Base-by-base conservation (phyloP, 352 stramenopile species). In the Pythium volutum region DNA sequence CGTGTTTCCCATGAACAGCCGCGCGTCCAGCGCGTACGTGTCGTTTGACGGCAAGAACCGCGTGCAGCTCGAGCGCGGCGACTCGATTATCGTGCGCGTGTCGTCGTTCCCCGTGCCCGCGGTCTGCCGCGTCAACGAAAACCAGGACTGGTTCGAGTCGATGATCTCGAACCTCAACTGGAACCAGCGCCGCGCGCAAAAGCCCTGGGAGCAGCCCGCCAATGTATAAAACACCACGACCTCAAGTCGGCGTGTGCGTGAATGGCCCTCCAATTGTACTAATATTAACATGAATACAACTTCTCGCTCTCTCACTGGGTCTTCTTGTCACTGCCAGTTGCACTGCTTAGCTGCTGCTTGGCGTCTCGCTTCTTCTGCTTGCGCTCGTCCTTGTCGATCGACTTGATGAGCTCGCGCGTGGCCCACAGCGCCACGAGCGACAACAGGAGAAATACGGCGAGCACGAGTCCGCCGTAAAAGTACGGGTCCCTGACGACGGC, bases 151-250 rank as follows among this genome's bases (percentile, higher is more conserved):
- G 90, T 97, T 97, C 60, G 75, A 91, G 64, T 93, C 82, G 2
- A 95, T 97, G 78, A 96, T 96, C 66, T 89, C 84, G 15, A 95
- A 95, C 59, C 78, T 97, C n/a, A 94, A 96, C 70, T 97, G 90
- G 90, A 97, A 97, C 73, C 85, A 92, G 65, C 86, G 81, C 31
- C 81, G 83, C 22, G 77, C 77, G 18, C 83, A 93, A 55, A 95
- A 95, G 62, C 87, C 87, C 3, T 95, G 84, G 81, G 26, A 59
- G 15, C 33, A 61, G 29, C 54, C 60, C 4, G 39, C 15, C 26
- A 31, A 49, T 25, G 20, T 56, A 36, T 64, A 55, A 61, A 18
- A 10, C 1, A 33, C 29, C 4, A 33, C 29, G 29, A 4, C 9
- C 29, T 33, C 23, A 14, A 12, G 14, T 49, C 2, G 10, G 25